Evolutionary conservation across 495 filamentous ascomycete species (phyloP).

Genomic region (Penicillium flavigenum): DNA sequence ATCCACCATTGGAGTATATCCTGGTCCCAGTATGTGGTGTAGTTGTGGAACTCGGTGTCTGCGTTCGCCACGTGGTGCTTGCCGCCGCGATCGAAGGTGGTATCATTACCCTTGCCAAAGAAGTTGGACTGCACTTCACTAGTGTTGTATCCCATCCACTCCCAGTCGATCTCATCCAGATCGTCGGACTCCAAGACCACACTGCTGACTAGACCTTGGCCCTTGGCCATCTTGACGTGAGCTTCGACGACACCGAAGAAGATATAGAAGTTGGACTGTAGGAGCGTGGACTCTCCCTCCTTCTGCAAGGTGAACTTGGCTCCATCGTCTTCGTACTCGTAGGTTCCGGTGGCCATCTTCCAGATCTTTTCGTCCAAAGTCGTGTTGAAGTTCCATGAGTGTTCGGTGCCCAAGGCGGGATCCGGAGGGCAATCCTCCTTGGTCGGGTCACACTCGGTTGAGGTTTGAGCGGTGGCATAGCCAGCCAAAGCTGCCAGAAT

Average conservation of each 20-base stretch:
- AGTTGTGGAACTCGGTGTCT: conserved; percentile 74
- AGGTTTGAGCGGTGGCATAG: conserved; percentile 41
- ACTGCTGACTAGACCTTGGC: conserved; percentile 75
- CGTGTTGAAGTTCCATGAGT: conserved; percentile 62
- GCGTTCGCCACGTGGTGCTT: conserved; percentile 59
- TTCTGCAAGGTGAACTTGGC: conserved; percentile 69
- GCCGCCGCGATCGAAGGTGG: conserved; percentile 69
- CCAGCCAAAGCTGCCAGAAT: conserved; percentile 29
- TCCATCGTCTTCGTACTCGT: conserved; percentile 56
- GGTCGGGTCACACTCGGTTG: conserved; percentile 64
- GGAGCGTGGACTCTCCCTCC: conserved; percentile 66
- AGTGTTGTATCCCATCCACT: conserved; percentile 56
- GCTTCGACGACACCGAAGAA: conserved; percentile 79
- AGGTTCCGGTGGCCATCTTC: conserved; percentile 60
- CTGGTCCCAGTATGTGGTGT: conserved; percentile 84
- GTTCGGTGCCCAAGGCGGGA: conserved; percentile 62
- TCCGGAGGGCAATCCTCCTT: conserved; percentile 64
- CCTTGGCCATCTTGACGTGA: conserved; percentile 68
- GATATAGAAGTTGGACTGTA: conserved; percentile 76
- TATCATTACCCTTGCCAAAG: conserved; percentile 82
- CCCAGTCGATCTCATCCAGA: conserved; percentile 93
- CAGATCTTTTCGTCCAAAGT: conserved; percentile 54
- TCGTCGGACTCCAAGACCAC: conserved; percentile 86
- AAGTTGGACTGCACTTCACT: conserved; percentile 83
- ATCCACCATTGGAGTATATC: conserved; percentile 79